Conservation (phyloP, 148 eudicot species). For the Rhododendron mucronatum region DNA sequence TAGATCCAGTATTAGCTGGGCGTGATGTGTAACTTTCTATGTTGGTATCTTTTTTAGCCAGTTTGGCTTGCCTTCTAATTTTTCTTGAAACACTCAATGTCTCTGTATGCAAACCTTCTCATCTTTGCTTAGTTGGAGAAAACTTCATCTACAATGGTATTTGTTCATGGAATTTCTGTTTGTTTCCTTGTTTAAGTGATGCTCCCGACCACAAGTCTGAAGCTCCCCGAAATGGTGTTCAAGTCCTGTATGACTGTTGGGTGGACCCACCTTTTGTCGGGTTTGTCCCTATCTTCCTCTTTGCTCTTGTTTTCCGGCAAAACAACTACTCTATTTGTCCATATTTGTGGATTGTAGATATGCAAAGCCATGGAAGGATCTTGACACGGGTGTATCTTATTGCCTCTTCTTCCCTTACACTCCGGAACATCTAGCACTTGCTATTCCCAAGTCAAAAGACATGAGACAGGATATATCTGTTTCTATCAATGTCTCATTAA, state of each 20-base stretch:
- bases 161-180: background rate
- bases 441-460: conserved; percentile 34
- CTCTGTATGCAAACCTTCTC: conserved; percentile 2
- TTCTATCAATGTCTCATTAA: conserved; percentile 44
- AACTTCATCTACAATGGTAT: background rate
- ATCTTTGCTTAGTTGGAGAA: background rate
- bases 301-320: background rate
- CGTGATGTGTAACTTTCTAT: background rate
- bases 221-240: conserved; percentile 26
- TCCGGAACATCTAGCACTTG: conserved; percentile 58
- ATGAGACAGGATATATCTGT: conserved; percentile 36
- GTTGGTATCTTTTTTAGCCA: background rate
- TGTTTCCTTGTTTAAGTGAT: conserved; percentile 15
- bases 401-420: conserved; percentile 83
- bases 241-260: conserved; percentile 53
- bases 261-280: conserved; percentile 77
- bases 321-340: background rate
- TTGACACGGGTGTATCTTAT: conserved; percentile 46
- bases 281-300: conserved; percentile 26
- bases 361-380: conserved; percentile 70
- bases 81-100: background rate
- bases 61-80: background rate
- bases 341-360: conserved; percentile 33
- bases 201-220: conserved; percentile 25
- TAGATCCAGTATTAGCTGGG: background rate